These are phyloP conservation scores for Oehlia diaphana DNA, from an alignment of 192 early-diverging fungal genomes.

Conservation along the genomic window DNA sequence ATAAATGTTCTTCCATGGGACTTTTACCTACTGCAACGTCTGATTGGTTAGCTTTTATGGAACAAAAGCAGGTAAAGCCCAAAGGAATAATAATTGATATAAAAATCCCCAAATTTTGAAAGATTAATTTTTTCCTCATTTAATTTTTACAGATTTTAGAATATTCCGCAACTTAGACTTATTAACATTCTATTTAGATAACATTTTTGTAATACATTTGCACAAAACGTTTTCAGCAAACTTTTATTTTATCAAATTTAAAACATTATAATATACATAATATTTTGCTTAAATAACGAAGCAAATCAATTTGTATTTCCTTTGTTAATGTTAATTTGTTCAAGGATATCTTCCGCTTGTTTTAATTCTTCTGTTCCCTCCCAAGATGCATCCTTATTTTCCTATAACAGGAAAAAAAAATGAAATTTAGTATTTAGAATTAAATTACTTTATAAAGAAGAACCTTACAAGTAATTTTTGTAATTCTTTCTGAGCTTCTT, in stretches of 20 bases:
- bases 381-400: not conserved
- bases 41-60: conserved; percentile 96
- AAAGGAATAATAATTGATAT: conserved; percentile 30
- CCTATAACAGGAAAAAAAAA: not conserved
- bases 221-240: too few species aligned
- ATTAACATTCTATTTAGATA: too few species aligned
- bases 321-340: not conserved
- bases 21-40: conserved; percentile 88
- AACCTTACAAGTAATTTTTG: conserved; percentile 45
- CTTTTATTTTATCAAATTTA: too few species aligned
- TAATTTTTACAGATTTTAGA: not conserved
- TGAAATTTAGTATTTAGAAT: not conserved
- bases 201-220: too few species aligned
- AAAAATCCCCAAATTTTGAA: not conserved
- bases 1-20: conserved; percentile 92
- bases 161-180: not conserved
- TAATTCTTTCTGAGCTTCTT: conserved; percentile 48
- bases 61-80: conserved; percentile 57
- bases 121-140: not conserved
- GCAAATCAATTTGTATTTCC: not conserved
- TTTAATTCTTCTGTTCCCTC: conserved; percentile 3
- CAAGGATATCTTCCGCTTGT: conserved; percentile 7
- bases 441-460: not conserved
- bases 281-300: too few species aligned
- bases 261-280: too few species aligned